Evolutionary conservation across 441 rosid genomes (phyloP).

Genomic region (Eugenia klotzschiana): DNA sequence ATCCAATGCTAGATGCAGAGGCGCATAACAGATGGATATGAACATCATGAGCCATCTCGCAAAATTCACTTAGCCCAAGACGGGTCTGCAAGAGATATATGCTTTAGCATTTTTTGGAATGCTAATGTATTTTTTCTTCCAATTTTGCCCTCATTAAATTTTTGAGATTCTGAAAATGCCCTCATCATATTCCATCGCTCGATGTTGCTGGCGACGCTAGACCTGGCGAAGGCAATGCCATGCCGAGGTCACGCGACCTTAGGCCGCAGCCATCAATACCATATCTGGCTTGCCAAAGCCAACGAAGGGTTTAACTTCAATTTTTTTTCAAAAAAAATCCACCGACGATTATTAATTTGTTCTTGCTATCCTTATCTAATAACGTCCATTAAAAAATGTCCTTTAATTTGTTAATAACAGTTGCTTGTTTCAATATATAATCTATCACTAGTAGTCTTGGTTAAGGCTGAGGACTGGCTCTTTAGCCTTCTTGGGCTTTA

Average conservation of each 20-base stretch:
- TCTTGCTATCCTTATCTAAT: not conserved
- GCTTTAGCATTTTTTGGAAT: not conserved
- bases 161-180: too few relatives aligned
- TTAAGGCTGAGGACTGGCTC: not conserved
- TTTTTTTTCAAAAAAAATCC: not conserved
- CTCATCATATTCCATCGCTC: too few relatives aligned
- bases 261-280: rapidly evolving
- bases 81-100: not conserved
- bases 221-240: rapidly evolving
- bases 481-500: not conserved
- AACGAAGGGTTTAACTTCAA: not conserved
- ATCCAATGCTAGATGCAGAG: too few relatives aligned
- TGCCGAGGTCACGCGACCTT: rapidly evolving
- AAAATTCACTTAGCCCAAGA: not conserved
- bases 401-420: not conserved
- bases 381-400: not conserved
- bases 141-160: not conserved
- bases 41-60: too few relatives aligned
- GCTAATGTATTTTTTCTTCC: not conserved
- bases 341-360: not conserved
- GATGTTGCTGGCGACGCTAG: too few relatives aligned
- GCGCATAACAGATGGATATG: too few relatives aligned
- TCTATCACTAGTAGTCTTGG: not conserved
- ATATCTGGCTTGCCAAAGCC: rapidly evolving
- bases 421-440: not conserved